These are phyloP conservation scores for Metschnikowia baotianmanensis DNA, from an alignment of 805 yeast species.

Conservation along the genomic window DNA sequence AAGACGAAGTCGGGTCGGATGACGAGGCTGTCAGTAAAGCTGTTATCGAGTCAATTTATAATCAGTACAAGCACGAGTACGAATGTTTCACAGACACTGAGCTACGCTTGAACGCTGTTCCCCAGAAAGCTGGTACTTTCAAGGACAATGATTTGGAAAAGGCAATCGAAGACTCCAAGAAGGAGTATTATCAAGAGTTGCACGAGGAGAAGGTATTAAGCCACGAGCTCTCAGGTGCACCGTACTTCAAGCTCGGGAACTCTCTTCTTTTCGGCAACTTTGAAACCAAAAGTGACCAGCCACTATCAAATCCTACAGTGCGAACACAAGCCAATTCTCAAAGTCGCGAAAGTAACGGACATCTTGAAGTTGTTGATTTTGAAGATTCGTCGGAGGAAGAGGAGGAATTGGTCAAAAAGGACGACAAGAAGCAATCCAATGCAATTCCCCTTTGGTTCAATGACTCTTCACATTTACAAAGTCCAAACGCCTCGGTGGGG, in stretches of 20 bases:
- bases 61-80: conserved; percentile 22
- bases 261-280: conserved; percentile 21
- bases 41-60: conserved; percentile 37
- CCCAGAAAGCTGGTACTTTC: no score
- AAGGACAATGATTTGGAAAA: conserved; percentile 38
- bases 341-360: no score
- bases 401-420: not conserved
- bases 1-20: conserved; percentile 8
- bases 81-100: not conserved
- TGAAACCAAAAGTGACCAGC: not conserved
- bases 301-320: no score
- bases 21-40: conserved; percentile 32
- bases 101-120: no score
- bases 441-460: conserved; percentile 29
- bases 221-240: not conserved
- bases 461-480: conserved; percentile 13
- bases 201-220: conserved; percentile 19
- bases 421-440: not conserved
- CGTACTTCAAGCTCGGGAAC: conserved; percentile 18
- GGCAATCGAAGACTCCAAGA: conserved; percentile 49
- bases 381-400: not conserved
- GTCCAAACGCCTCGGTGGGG: conserved; percentile 11
- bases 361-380: not conserved
- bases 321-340: no score
- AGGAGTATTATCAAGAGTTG: conserved; percentile 37